Base-by-base conservation (phyloP, 2,329 filamentous ascomycete genomes). In the Trichoderma sp. region DNA sequence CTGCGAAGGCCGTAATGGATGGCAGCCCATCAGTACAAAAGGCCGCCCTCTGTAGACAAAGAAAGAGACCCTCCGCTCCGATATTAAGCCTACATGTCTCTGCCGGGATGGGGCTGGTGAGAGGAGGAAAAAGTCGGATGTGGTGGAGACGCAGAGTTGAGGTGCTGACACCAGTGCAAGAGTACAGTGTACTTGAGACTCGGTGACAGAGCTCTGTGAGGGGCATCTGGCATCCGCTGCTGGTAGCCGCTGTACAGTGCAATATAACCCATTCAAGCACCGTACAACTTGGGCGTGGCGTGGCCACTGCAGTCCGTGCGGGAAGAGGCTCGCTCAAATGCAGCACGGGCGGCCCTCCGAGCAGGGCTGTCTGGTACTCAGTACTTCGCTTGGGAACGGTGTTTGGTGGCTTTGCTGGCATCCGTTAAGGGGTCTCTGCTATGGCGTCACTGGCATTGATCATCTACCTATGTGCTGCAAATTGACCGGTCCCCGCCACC, bases 371-470 rank as follows among this genome's bases (percentile, higher is more conserved):
- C 45, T 43, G 17, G 57, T 60, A 51, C 30, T 6, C 6, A 14
- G 58, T 45, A 52, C 34, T 3, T 39, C 30, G 10, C 30, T 9
- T 4, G 9, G 30, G 9, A 34, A 34, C 47, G 21, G 24, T 41
- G 26, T 39, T 39, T 48, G 58, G 26, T 44, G 48, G 54, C 59
- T 62, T 24, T 45, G 59, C 60, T 63, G 51, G 60, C 59, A 39
- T 50, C 51, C 50, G 19, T 51, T 58, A 64, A 64, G 62, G 62
- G 62, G 62, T 47, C 56, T 61, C 50, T 65, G 21, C 63, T 68
- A 74, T 74, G 73, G 73, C 73, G 73, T 74, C 73, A 74, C 73
- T 69, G 63, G 64, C 65, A 72, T 66, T 72, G 72, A 74, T 74
- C 72, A 63, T 19, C 47, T 52, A 63, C 15, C 47, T 52, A 30